A percentile compares a stretch with the other conserved stretches of the same genome.
Evolutionary conservation across 1,284 basidiomycete species (phyloP).

Genomic region (Lignosus rhinocerotis): DNA sequence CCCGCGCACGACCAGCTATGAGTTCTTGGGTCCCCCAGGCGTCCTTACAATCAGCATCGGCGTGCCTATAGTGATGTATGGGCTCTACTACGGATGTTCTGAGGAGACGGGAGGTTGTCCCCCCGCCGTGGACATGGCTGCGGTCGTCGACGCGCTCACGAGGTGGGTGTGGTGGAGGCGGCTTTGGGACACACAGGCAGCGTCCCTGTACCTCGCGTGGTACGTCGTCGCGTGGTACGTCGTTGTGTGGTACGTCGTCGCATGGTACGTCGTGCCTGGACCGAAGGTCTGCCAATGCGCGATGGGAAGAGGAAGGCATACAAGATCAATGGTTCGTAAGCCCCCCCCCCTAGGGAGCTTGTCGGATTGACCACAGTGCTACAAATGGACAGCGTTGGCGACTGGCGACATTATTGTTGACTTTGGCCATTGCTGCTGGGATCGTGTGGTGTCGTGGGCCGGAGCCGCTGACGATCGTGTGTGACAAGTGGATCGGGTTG

Average conservation of each 20-base stretch:
- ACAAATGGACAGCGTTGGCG: slow-evolving; percentile 65
- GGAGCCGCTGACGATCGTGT: slow-evolving; percentile 83
- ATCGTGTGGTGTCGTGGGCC: slow-evolving; percentile 76
- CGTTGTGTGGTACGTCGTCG: no score
- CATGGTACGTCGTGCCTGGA: slow-evolving; percentile 88
- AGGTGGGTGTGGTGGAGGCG: slow-evolving; percentile 62
- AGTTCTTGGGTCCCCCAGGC: slow-evolving; percentile 87
- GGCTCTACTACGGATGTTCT: slow-evolving; percentile 87
- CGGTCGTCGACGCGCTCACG: slow-evolving; percentile 47
- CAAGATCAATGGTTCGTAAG: slow-evolving; percentile 93
- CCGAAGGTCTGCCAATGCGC: slow-evolving; percentile 77
- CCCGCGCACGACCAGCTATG: slow-evolving; percentile 69
- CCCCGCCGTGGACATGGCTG: slow-evolving; percentile 48
- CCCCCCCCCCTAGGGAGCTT: background rate
- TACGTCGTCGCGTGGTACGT: slow-evolving; percentile 87
- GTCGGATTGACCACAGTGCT: no score
- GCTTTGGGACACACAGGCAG: slow-evolving; percentile 82
- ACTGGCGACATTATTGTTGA: slow-evolving; percentile 88
- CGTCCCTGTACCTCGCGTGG: slow-evolving; percentile 85
- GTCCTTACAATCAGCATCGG: slow-evolving; percentile 72
- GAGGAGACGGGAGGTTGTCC: slow-evolving; percentile 78
- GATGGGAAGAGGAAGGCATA: slow-evolving; percentile 81
- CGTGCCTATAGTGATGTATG: slow-evolving; percentile 77
- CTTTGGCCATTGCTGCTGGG: slow-evolving; percentile 70
- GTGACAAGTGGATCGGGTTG: slow-evolving; percentile 92